Evolutionary conservation across 768 basidiomycete genomes (phyloP), one percentile per base, ranked within the genome.

Genomic region (Arthromyces matolae): DNA sequence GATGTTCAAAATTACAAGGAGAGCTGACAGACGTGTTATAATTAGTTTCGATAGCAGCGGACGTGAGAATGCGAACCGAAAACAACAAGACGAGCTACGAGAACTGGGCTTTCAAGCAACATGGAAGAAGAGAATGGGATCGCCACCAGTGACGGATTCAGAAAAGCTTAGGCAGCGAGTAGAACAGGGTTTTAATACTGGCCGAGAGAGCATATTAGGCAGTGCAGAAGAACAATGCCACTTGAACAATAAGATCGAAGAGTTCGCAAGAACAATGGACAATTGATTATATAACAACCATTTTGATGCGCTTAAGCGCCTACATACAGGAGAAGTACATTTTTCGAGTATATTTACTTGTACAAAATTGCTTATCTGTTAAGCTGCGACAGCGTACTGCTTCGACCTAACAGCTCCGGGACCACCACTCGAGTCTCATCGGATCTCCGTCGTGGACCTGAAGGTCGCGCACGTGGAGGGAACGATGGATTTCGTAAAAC

Each of bases 1-100:
- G 36, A 80, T 49, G 54, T 73, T 79, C 34, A 83, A 63, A 54
- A 75, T 78, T 8, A 68, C 54, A 31, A 83, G 66, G 35, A 83
- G 68, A 49, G 70, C 77, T 78, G 56, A 28, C 12, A 29, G 12
- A 16, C 23, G 37, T 16, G 25, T 45, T n/a, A 45, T 16, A 27
- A 20, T 20, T n/a, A 36, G 16, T 18, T n/a, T n/a, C n/a, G n/a
- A n/a, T n/a, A n/a, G n/a, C n/a, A n/a, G n/a, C n/a, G n/a, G n/a
- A n/a, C n/a, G n/a, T n/a, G n/a, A n/a, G n/a, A n/a, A n/a, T n/a
- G n/a, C n/a, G n/a, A n/a, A 83, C 85, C 74, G 52, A 85, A 77
- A 46, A 79, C 62, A 32, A 82, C 72, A 22, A 78, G 72, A 44
- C 85, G 80, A 48, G 76, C 59, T 45, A 81, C 62, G 42, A 85